These are phyloP conservation scores for Balansia obtecta DNA, from an alignment of 2,329 filamentous ascomycete genomes.

Conservation along the genomic window DNA sequence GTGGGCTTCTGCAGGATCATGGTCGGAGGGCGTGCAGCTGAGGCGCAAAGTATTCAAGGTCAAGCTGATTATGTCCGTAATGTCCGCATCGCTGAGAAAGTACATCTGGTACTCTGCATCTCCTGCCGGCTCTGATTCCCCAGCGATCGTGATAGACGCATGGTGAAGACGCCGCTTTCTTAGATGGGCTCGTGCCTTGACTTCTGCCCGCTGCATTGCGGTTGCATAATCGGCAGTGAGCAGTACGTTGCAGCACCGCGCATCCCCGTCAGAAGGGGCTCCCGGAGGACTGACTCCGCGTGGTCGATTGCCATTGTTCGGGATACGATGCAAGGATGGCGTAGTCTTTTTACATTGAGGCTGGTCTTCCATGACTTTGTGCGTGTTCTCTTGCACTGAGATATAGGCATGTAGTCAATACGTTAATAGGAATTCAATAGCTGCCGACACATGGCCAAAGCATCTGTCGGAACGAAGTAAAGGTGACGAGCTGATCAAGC, in stretches of 20 bases:
- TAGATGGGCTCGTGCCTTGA: slow-evolving; percentile 3
- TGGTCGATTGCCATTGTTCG: too few species aligned
- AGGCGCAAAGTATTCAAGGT: slow-evolving; percentile 4
- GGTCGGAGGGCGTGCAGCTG: not conserved
- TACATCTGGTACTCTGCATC: slow-evolving; percentile 5
- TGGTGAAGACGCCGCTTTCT: slow-evolving; percentile 1
- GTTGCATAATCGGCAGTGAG: not conserved
- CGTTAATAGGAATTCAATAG: too few species aligned
- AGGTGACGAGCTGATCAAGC: too few species aligned
- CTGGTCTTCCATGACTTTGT: too few species aligned
- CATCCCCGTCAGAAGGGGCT: not conserved
- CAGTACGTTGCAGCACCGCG: not conserved
- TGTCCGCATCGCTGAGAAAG: slow-evolving; percentile 8
- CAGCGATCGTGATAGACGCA: not conserved
- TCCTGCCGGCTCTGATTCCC: not conserved
- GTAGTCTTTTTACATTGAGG: too few species aligned
- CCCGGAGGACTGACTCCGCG: not conserved
- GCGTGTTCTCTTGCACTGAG: too few species aligned
- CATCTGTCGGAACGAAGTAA: too few species aligned
- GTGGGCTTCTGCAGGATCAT: not conserved
- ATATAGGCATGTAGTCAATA: too few species aligned
- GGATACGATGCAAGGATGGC: too few species aligned
- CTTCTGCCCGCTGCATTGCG: slow-evolving; percentile 2
- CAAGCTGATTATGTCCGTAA: slow-evolving; percentile 6
- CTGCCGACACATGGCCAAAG: too few species aligned